Evolutionary conservation across 129 eudicot species (phyloP).

Genomic region (Flaveria brownii): DNA sequence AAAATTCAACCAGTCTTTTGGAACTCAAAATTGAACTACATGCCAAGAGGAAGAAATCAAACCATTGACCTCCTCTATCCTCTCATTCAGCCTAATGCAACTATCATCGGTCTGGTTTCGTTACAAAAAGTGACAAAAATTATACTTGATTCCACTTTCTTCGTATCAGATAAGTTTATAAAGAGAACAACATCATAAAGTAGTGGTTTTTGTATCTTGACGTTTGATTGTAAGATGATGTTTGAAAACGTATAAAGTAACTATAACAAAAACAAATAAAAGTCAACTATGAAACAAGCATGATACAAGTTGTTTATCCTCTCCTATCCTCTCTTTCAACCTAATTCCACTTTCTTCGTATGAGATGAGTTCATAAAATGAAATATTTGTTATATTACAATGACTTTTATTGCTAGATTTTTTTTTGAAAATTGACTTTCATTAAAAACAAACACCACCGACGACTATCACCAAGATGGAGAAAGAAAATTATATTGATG

Average conservation of each 20-base stretch:
- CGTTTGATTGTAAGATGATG: neutral
- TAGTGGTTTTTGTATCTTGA: neutral
- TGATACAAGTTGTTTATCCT: neutral
- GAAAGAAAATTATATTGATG: too few relatives aligned
- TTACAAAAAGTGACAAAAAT: too few relatives aligned
- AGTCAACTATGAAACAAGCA: neutral
- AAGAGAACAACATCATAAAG: neutral
- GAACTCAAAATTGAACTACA: conserved; percentile 10
- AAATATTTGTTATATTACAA: neutral
- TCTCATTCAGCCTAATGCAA: neutral
- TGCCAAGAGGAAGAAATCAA: conserved; percentile 16
- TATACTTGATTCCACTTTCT: neutral
- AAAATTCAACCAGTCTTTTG: neutral
- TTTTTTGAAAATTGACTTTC: too few relatives aligned
- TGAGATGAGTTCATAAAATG: neutral
- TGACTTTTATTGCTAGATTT: neutral
- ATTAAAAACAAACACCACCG: too few relatives aligned
- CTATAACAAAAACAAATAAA: neutral
- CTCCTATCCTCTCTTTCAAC: neutral
- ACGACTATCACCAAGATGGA: too few relatives aligned
- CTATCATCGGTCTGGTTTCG: neutral
- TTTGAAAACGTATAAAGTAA: neutral
- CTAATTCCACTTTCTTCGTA: neutral
- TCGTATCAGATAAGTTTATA: neutral
- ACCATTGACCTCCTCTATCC: neutral